Evolutionary conservation across 768 basidiomycete species (phyloP), one percentile per base, ranked within the genome.

Genomic region (Pholiota molesta): DNA sequence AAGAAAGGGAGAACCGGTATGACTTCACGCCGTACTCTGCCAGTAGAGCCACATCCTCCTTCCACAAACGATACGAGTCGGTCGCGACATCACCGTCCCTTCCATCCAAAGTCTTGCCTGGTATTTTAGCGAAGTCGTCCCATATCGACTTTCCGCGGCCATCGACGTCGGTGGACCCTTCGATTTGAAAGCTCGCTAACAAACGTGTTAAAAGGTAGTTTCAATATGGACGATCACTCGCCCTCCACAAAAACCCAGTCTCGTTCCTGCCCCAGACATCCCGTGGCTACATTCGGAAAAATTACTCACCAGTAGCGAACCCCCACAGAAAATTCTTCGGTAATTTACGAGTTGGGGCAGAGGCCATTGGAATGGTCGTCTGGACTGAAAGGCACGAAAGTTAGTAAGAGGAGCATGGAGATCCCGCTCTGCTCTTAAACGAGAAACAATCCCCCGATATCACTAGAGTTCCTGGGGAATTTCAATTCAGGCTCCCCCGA

Each of bases 1-100:
- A 92, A 7, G 90, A 80, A 57, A 93, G 77, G 4, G 88, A 91
- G 75, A 93, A 92, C 21, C 90, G 84, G 75, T 92, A 92, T 2
- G 87, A 76, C 66, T 88, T 89, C 52, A 87, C 86, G 35, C 89
- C 88, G 64, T 90, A 89, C 37, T 79, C 66, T 26, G 78, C 79
- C 65, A 93, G 77, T 42, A 92, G 77, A 35, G 81, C 82, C 39
- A 90, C 73, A 69, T 91, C 90, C 64, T 88, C 84, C 62, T 81
- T 81, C 87, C 88, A 92, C 62, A 83, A 77, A 57, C 78, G 80
- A 75, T 90, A 88, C 13, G 89, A 90, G 72, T 89, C 86, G 52
- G 88, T 90, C 6, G 90, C 89, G 55, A 86, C 82, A 68, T 89
- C 87, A 7, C 88, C 89, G 70, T 85, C 79, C 52, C 79, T 72